Conservation (phyloP, 1,139 yeast species). For the Sugiyamaella sp. region DNA sequence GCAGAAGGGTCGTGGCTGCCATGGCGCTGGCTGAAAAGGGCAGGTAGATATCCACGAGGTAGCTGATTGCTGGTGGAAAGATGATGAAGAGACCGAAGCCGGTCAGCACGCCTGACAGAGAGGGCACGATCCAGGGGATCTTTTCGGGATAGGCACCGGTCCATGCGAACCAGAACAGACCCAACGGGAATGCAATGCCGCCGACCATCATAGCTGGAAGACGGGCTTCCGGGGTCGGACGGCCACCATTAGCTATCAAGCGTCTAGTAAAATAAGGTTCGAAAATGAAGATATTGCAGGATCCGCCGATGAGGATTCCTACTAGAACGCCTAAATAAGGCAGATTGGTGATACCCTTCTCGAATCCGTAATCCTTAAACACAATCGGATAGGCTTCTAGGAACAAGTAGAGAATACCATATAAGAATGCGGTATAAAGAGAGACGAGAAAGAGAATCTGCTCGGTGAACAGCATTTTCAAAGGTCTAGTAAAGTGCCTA, state of each 20-base stretch:
- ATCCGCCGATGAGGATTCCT: constrained; percentile 44
- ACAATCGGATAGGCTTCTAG: constrained; percentile 80
- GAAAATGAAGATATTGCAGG: constrained; percentile 14
- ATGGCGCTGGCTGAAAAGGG: constrained; percentile 84
- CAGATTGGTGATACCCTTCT: constrained; percentile 56
- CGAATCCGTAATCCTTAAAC: constrained; percentile 62
- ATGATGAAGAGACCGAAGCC: constrained; percentile 76
- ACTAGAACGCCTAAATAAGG: constrained; percentile 51
- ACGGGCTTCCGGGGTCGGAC: constrained; percentile 78
- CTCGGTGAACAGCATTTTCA: constrained; percentile 67
- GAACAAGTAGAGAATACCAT: constrained; percentile 78
- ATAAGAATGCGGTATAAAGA: constrained; percentile 78
- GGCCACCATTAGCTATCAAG: constrained; percentile 54
- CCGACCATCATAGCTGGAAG: constrained; percentile 72
- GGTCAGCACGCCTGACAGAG: constrained; percentile 66
- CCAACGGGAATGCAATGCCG: constrained; percentile 66
- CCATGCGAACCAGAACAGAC: constrained; percentile 85
- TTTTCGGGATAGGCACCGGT: constrained; percentile 67
- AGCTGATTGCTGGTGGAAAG: constrained; percentile 74
- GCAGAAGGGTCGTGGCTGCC: constrained; percentile 81
- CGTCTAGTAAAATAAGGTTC: constrained; percentile 43
- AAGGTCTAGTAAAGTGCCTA: constrained; percentile 71
- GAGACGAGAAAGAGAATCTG: constrained; percentile 72
- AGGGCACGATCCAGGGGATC: constrained; percentile 83
- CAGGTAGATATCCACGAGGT: constrained; percentile 75